Conservation (phyloP, 1,139 yeast genomes). For the Martiniozyma asiatica region DNA sequence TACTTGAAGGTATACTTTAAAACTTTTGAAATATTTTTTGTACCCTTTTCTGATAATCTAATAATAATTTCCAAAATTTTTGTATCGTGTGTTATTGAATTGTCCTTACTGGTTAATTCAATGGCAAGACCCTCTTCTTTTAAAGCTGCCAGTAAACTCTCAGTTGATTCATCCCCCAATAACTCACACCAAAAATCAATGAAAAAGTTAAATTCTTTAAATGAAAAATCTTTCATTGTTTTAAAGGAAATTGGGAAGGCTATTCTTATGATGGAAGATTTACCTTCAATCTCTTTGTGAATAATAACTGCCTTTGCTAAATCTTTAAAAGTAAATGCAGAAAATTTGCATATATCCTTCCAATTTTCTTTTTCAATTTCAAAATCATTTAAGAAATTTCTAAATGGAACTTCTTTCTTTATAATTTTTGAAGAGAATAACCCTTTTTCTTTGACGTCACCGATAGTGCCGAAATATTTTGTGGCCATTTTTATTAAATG, state of each 20-base stretch:
- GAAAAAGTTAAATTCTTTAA: conserved; percentile 17
- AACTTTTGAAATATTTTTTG: conserved; percentile 22
- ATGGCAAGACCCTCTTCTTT: conserved; percentile 24
- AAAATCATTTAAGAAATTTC: background rate
- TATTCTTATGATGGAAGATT: conserved; percentile 12
- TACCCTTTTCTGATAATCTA: conserved; percentile 31
- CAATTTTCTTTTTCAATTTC: conserved; percentile 11
- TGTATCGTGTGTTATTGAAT: conserved; percentile 24
- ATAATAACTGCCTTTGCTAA: conserved; percentile 13
- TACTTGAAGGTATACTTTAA: conserved; percentile 21
- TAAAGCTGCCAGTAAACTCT: conserved; percentile 28
- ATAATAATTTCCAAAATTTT: conserved; percentile 31
- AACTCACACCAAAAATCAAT: conserved; percentile 41
- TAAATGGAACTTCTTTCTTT: background rate
- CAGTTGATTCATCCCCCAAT: conserved; percentile 48
- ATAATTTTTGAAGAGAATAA: background rate
- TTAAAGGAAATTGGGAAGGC: conserved; percentile 13
- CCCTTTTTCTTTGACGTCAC: background rate
- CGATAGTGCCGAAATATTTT: conserved; percentile 24
- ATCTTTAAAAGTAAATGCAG: conserved; percentile 6
- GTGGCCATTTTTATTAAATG: conserved; percentile 39
- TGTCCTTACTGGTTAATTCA: conserved; percentile 28
- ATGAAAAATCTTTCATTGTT: background rate
- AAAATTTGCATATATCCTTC: conserved; percentile 9
- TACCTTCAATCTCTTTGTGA: conserved; percentile 7